Percentiles rank a stretch among this genome's conserved stretches.
Evolutionary conservation across 2,329 filamentous ascomycete species (phyloP).

Genomic region (Xenoacremonium recifei): DNA sequence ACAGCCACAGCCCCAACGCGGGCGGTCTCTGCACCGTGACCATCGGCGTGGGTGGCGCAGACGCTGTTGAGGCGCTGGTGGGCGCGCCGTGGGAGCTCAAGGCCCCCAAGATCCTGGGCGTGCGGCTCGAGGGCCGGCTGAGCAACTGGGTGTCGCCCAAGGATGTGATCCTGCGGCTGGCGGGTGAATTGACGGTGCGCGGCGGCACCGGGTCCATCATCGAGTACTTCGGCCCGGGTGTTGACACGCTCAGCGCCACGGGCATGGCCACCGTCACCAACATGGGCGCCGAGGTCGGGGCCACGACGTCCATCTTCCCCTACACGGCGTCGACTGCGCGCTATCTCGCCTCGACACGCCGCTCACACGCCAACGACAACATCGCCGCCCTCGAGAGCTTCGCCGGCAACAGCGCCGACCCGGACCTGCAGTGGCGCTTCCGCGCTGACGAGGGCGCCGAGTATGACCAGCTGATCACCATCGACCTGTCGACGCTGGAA

Average conservation of each 20-base stretch:
- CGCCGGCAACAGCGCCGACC: constrained; percentile 39
- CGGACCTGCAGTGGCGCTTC: constrained; percentile 61
- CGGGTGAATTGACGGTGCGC: constrained; percentile 85
- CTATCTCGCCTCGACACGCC: constrained; percentile 82
- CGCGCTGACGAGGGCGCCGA: constrained; percentile 78
- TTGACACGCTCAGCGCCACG: constrained; percentile 84
- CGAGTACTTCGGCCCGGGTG: constrained; percentile 89
- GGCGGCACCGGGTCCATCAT: constrained; percentile 94
- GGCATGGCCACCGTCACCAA: constrained; percentile 92
- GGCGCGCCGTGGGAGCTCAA: constrained; percentile 97
- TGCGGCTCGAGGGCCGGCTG: constrained; percentile 78
- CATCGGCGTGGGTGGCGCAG: constrained; percentile 94
- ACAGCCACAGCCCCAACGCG: constrained; percentile 97
- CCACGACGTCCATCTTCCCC: constrained; percentile 94
- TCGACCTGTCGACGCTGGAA: constrained; percentile 93
- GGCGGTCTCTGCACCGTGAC: constrained; percentile 90
- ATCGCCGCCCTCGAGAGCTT: constrained; percentile 61
- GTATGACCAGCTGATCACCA: constrained; percentile 94
- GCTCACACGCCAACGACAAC: constrained; percentile 60
- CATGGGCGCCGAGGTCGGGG: constrained; percentile 89
- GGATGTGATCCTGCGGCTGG: constrained; percentile 89
- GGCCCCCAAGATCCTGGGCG: constrained; percentile 86
- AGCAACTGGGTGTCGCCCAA: constrained; percentile 92
- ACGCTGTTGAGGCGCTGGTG: constrained; percentile 94
- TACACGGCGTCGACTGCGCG: constrained; percentile 81